Evolutionary conservation across 228 moss, liverwort and hornwort species (phyloP), one percentile per base, ranked within the genome.

Genomic region (Sphagnum magellanicum): DNA sequence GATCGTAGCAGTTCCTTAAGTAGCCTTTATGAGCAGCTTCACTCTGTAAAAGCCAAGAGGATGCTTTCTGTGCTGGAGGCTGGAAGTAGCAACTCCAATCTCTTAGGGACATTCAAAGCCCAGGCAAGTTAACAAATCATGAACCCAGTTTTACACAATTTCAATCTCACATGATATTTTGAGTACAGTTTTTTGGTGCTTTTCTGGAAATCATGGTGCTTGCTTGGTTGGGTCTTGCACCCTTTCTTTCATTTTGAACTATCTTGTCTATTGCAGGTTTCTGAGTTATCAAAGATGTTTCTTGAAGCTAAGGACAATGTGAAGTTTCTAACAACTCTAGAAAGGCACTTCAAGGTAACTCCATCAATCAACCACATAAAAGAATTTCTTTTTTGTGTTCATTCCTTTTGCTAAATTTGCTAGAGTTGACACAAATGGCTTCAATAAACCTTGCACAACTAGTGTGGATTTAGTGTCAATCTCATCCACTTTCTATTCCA

Each of bases 231-330:
- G 32, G 32, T 32, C 32, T 32, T 32, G 32, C 32, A 32, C 2
- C 32, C 32, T 32, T 32, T 32, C 32, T 32, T 32, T 32, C 32
- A 32, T 32, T 32, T 32, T 32, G 32, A 32, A 6, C 16, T 32
- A 16, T 4, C 32, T 63, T 48, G 46, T 47, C 48, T 16, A 10
- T 6, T 74, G 0, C 32, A 95, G 95, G 69, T 81, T 15, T 65
- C 10, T 6, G 89, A 95, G 7, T 74, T 92, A 52, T 53, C 77
- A 72, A 92, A 90, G 60, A 81, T 81, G 70, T 95, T 77, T 52
- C 67, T 89, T 8, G 95, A 95, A 74, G 95, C 95, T 48, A 95
- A 92, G 76, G 92, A 92, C 49, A 95, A 95, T 63, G 81, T 89
- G 32, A 92, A 95, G 75, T 87, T 95, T 78, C 63, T 95, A 51